A percentile compares a stretch with the other conserved stretches of the same genome.
Evolutionary conservation across 805 yeast genomes (phyloP).

Genomic region (Myxozyma udenii): DNA sequence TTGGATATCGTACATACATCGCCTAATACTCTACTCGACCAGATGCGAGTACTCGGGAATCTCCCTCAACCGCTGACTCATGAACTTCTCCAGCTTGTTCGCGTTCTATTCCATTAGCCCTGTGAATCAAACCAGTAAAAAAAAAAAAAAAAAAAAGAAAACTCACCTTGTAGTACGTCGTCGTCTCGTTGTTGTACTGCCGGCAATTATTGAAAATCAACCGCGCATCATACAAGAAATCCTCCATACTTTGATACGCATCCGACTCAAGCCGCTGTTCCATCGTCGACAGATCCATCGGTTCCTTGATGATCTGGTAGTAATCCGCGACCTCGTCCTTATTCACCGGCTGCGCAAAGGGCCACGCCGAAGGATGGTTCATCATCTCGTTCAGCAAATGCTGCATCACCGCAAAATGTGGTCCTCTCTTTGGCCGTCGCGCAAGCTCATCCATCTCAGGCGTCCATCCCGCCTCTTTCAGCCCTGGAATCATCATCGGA

Average conservation of each 20-base stretch:
- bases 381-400: constrained; percentile 82
- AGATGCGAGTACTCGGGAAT: constrained; percentile 84
- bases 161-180: constrained; percentile 74
- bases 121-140: neutral
- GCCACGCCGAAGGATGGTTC: constrained; percentile 97
- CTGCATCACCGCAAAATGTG: constrained; percentile 92
- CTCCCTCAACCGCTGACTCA: constrained; percentile 77
- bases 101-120: constrained; percentile 53
- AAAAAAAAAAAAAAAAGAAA: neutral
- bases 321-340: constrained; percentile 91
- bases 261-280: constrained; percentile 89
- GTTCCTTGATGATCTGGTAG: constrained; percentile 93
- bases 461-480: constrained; percentile 94
- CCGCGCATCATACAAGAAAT: constrained; percentile 83
- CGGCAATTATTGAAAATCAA: constrained; percentile 88
- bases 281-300: constrained; percentile 93
- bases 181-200: constrained; percentile 85
- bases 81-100: constrained; percentile 84
- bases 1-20: neutral
- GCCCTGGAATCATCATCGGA: constrained; percentile 84
- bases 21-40: constrained; percentile 3
- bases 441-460: constrained; percentile 97
- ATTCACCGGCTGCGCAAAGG: constrained; percentile 89
- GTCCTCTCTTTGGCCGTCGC: constrained; percentile 88
- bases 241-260: constrained; percentile 85